These are phyloP conservation scores for Penicillium goetzii DNA, from an alignment of 495 filamentous ascomycete species.

Conservation along the genomic window DNA sequence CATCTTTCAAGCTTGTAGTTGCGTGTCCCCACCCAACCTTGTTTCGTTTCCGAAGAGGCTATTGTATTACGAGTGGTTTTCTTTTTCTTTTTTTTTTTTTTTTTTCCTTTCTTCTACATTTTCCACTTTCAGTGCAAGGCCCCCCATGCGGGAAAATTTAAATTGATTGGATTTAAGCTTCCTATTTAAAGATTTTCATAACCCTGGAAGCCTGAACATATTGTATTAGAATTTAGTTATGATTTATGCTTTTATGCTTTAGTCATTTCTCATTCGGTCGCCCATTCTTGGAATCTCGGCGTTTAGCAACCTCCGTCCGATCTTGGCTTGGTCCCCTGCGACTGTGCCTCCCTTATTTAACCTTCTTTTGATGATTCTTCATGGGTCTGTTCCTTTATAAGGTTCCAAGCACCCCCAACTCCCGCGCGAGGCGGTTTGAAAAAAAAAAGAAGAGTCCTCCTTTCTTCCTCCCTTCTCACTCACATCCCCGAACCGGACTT, in stretches of 20 bases:
- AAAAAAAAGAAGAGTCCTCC: constrained; percentile 4
- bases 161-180: constrained; percentile 13
- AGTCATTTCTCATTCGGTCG: constrained; percentile 14
- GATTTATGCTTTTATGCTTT: not conserved
- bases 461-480: constrained; percentile 14
- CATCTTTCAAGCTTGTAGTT: constrained; percentile 31
- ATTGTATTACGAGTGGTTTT: constrained; percentile 20
- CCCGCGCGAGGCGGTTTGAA: constrained; percentile 9
- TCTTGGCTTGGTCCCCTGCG: constrained; percentile 28
- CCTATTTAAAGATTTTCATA: constrained; percentile 11
- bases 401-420: constrained; percentile 19
- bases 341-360: constrained; percentile 39
- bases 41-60: constrained; percentile 25
- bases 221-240: not conserved
- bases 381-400: constrained; percentile 18
- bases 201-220: constrained; percentile 2
- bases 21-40: constrained; percentile 30
- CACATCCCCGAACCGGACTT: not conserved
- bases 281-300: constrained; percentile 32
- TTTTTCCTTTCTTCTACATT: not conserved
- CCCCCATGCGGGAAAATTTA: constrained; percentile 7
- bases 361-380: constrained; percentile 36
- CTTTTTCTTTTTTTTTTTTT: constrained; percentile 10
- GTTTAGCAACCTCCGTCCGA: constrained; percentile 37
- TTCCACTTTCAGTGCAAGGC: constrained; percentile 1